These are phyloP conservation scores for Zopfochytrium polystomum DNA, from an alignment of 371 early-diverging fungal species.

Conservation along the genomic window DNA sequence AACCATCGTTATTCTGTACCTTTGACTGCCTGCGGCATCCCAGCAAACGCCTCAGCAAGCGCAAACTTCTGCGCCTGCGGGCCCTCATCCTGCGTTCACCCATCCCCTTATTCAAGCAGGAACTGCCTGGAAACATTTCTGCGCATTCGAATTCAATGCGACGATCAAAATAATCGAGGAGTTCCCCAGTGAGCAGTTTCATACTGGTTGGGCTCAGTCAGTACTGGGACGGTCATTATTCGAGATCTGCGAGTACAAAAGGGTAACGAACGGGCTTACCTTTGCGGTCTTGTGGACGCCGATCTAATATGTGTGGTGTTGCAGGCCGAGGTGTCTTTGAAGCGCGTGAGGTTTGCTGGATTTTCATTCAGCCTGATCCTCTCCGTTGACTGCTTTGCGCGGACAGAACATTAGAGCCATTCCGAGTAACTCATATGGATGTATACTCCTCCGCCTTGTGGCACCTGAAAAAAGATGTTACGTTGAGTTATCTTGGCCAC, in stretches of 20 bases:
- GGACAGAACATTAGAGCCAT: slow-evolving; percentile 54
- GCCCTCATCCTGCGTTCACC: slow-evolving; percentile 15
- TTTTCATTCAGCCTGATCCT: neutral
- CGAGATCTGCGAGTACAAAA: slow-evolving; percentile 53
- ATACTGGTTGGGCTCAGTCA: slow-evolving; percentile 57
- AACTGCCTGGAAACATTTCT: slow-evolving; percentile 35
- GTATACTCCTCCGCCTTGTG: slow-evolving; percentile 71
- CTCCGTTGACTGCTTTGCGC: neutral
- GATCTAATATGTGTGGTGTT: neutral
- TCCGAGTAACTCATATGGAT: slow-evolving; percentile 67
- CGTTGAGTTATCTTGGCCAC: slow-evolving; percentile 64
- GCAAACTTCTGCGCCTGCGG: slow-evolving; percentile 36
- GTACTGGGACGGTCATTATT: slow-evolving; percentile 59
- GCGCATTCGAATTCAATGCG: slow-evolving; percentile 42
- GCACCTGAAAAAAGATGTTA: slow-evolving; percentile 68
- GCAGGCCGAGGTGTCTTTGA: slow-evolving; percentile 21
- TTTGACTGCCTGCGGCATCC: slow-evolving; percentile 16
- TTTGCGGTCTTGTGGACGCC: slow-evolving; percentile 2
- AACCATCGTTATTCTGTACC: neutral
- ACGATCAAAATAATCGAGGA: slow-evolving; percentile 45
- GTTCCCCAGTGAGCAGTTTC: slow-evolving; percentile 46
- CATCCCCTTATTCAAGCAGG: slow-evolving; percentile 11
- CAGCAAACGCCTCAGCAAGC: slow-evolving; percentile 17
- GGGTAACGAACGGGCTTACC: slow-evolving; percentile 25
- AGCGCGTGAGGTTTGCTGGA: slow-evolving; percentile 13